A percentile compares a stretch with the other conserved stretches of the same genome.
Evolutionary conservation across 768 basidiomycete genomes (phyloP).

Genomic region (Saitozyma podzolica): DNA sequence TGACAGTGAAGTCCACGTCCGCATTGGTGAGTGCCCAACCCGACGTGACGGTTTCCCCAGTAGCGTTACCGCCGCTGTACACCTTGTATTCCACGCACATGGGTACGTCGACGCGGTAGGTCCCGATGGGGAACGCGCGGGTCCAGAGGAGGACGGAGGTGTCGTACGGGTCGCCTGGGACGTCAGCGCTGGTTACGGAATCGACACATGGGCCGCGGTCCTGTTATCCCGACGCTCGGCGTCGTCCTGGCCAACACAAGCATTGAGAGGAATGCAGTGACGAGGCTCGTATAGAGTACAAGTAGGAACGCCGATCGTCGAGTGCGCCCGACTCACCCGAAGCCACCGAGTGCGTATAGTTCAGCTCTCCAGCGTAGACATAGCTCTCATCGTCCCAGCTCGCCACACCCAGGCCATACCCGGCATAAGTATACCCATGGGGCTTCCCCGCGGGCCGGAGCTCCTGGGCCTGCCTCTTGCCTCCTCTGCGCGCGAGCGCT

Average conservation of each 20-base stretch:
- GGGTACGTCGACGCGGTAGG: slow-evolving; percentile 57
- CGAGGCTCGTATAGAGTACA: no score
- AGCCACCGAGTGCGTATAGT: slow-evolving; percentile 21
- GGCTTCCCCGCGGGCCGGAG: slow-evolving; percentile 1
- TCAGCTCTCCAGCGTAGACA: slow-evolving; percentile 25
- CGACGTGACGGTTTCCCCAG: slow-evolving; percentile 54
- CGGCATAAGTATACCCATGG: slow-evolving; percentile 20
- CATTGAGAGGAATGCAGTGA: no score
- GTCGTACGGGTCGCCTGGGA: slow-evolving; percentile 61
- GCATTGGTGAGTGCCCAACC: slow-evolving; percentile 59
- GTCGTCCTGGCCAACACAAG: no score
- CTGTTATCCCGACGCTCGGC: no score
- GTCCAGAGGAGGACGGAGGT: slow-evolving; percentile 64
- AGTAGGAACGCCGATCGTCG: no score
- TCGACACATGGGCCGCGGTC: no score
- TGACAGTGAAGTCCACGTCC: slow-evolving; percentile 65
- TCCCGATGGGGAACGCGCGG: slow-evolving; percentile 56
- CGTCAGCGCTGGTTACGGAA: not conserved
- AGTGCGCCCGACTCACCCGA: slow-evolving; percentile 9
- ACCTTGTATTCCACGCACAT: slow-evolving; percentile 59
- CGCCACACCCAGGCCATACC: slow-evolving; percentile 25
- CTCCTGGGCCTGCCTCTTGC: slow-evolving; percentile 6
- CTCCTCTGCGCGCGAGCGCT: no score
- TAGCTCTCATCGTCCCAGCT: slow-evolving; percentile 20
- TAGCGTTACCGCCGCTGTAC: slow-evolving; percentile 46